A percentile compares a stretch with the other conserved stretches of the same genome.
These are phyloP conservation scores for Curvularia verruculosa DNA, from an alignment of 2,329 filamentous ascomycete genomes.

Conservation along the genomic window DNA sequence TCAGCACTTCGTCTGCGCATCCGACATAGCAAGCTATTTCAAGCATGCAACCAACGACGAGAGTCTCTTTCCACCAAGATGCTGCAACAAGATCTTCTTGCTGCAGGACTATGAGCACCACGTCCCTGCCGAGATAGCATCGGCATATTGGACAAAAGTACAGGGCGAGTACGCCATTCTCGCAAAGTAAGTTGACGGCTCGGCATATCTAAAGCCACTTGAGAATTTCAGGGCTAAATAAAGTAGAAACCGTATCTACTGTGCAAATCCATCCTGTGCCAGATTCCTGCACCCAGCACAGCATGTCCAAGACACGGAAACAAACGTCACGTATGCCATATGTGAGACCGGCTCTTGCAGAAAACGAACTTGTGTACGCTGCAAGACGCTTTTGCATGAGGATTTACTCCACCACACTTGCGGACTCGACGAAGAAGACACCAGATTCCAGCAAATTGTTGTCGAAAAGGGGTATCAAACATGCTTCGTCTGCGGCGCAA, in stretches of 20 bases:
- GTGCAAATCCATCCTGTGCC: conserved; percentile 27
- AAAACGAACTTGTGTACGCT: conserved; percentile 32
- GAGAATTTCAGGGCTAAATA: neutral
- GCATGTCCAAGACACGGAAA: conserved; percentile 22
- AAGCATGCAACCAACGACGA: conserved; percentile 35
- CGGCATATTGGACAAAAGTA: conserved; percentile 33
- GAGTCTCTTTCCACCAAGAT: conserved; percentile 37
- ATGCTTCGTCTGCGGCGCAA: conserved; percentile 34
- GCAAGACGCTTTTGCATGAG: conserved; percentile 26
- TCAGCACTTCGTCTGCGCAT: conserved; percentile 33
- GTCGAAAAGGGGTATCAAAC: conserved; percentile 37
- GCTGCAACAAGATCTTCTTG: conserved; percentile 34
- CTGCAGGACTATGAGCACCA: conserved; percentile 30
- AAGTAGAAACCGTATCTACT: conserved; percentile 38
- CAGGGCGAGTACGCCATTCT: conserved; percentile 38
- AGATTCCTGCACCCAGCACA: conserved; percentile 31
- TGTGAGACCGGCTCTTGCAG: conserved; percentile 31
- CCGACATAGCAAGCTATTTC: conserved; percentile 33
- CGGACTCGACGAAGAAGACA: conserved; percentile 27
- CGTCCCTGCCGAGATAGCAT: conserved; percentile 26
- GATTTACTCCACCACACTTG: conserved; percentile 27
- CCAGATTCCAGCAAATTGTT: conserved; percentile 32
- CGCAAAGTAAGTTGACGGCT: conserved; percentile 28
- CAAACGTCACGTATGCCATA: conserved; percentile 26
- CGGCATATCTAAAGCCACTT: neutral